These are phyloP conservation scores for Paramecium caudatum DNA, from an alignment of 73 alveolate species.

Conservation along the genomic window DNA sequence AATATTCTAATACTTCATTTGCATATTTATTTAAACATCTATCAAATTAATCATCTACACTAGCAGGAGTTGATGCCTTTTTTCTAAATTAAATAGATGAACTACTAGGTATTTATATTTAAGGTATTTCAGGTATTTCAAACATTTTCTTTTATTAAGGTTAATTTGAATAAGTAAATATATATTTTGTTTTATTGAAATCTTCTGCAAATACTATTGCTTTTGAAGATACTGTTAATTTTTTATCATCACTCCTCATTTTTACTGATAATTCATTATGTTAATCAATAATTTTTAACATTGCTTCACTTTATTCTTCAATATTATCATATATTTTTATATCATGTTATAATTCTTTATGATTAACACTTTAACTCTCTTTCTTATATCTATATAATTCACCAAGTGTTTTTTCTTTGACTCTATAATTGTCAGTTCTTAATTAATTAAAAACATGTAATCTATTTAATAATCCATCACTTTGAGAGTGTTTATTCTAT, in stretches of 20 bases:
- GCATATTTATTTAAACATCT: conserved; percentile 23
- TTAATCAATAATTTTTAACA: conserved; percentile 14
- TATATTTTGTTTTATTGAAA: conserved; percentile 27
- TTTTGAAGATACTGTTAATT: background rate
- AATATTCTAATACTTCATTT: background rate
- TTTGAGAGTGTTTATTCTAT: background rate
- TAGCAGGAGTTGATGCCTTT: background rate
- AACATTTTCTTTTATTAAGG: background rate
- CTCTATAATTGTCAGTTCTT: conserved; percentile 1
- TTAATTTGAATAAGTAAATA: background rate
- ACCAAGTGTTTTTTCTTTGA: background rate
- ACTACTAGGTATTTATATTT: background rate
- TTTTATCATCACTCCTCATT: background rate
- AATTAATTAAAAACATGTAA: background rate
- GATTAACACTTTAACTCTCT: background rate
- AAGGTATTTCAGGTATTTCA: conserved; percentile 31
- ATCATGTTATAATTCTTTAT: conserved; percentile 1
- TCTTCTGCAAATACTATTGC: conserved; percentile 40
- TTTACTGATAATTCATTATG: conserved; percentile 9
- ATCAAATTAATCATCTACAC: conserved; percentile 36
- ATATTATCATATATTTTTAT: background rate
- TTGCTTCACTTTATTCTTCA: conserved; percentile 24
- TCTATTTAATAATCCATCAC: background rate
- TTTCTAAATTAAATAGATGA: background rate
- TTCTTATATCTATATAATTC: background rate